Evolutionary conservation across 2,329 filamentous ascomycete genomes (phyloP).

Genomic region (Coniochaeta sp.): DNA sequence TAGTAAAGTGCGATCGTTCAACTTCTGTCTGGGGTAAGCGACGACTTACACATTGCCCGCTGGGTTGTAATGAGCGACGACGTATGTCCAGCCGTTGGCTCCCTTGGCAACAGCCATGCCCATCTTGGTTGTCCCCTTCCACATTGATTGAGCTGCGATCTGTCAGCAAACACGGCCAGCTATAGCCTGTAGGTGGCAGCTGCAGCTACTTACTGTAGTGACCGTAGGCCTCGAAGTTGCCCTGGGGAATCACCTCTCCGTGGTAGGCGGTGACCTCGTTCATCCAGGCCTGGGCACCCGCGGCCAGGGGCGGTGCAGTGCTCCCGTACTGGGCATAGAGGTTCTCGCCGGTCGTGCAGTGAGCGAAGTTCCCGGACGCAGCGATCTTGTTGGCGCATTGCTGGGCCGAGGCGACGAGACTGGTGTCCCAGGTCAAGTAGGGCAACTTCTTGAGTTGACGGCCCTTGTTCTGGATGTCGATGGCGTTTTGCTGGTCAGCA

Average conservation of each 20-base stretch:
- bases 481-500: conserved; percentile 16
- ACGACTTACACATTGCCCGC: conserved; percentile 21
- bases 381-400: conserved; percentile 21
- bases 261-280: conserved; percentile 23
- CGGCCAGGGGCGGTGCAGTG: conserved; percentile 12
- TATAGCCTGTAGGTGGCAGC: background rate
- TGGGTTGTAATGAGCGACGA: conserved; percentile 24
- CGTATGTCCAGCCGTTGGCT: conserved; percentile 19
- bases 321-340: conserved; percentile 13
- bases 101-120: conserved; percentile 21
- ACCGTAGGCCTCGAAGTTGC: conserved; percentile 22
- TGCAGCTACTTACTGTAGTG: conserved; percentile 23
- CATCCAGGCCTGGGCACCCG: conserved; percentile 23
- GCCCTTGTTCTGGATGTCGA: conserved; percentile 20
- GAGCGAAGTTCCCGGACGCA: conserved; percentile 18
- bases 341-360: conserved; percentile 26
- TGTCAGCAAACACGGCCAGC: background rate
- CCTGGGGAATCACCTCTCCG: conserved; percentile 24
- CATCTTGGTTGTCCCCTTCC: conserved; percentile 22
- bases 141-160: conserved; percentile 17
- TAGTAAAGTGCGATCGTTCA: background rate
- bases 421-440: conserved; percentile 19
- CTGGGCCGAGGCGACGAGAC: conserved; percentile 18
- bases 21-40: background rate
- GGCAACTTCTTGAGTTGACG: conserved; percentile 16